Percentiles rank a stretch among this genome's conserved stretches.
These are phyloP conservation scores for Trypanosoma conorhini DNA, from an alignment of 208 protist species.

Conservation along the genomic window DNA sequence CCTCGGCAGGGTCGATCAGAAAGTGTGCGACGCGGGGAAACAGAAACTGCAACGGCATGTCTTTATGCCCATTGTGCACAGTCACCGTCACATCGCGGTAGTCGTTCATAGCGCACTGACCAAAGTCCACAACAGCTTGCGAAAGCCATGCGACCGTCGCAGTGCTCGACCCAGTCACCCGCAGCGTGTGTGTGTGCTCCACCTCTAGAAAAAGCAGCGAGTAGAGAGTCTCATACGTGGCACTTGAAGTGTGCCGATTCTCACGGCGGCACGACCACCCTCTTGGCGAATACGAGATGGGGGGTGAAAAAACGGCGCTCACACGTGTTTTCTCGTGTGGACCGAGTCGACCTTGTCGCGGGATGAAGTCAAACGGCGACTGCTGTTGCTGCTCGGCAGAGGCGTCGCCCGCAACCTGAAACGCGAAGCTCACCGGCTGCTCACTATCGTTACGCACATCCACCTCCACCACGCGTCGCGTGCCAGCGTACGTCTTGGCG, in stretches of 20 bases:
- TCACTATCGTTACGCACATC: conserved; percentile 74
- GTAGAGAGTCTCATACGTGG: conserved; percentile 73
- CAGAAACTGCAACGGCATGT: conserved; percentile 75
- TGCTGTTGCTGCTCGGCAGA: conserved; percentile 26
- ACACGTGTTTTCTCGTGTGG: conserved; percentile 50
- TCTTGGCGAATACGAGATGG: conserved; percentile 40
- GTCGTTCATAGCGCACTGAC: conserved; percentile 55
- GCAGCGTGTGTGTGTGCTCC: conserved; percentile 79
- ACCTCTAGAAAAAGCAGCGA: conserved; percentile 85
- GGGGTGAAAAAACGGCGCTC: conserved; percentile 73
- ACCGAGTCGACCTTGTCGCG: conserved; percentile 71
- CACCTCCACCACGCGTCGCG: conserved; percentile 42
- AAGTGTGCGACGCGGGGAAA: conserved; percentile 85
- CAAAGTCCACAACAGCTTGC: conserved; percentile 78
- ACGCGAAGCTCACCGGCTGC: conserved; percentile 80
- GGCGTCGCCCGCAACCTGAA: conserved; percentile 61
- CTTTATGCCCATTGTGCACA: conserved; percentile 74
- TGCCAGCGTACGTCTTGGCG: conserved; percentile 67
- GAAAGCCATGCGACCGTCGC: conserved; percentile 71
- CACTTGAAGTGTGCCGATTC: conserved; percentile 25
- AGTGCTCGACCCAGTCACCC: conserved; percentile 63
- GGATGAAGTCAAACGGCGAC: conserved; percentile 70
- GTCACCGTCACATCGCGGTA: conserved; percentile 41
- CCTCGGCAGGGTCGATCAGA: conserved; percentile 41
- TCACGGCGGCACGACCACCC: conserved; percentile 47